Evolutionary conservation across 2,329 filamentous ascomycete genomes (phyloP).

Genomic region (Basipetospora sp.): DNA sequence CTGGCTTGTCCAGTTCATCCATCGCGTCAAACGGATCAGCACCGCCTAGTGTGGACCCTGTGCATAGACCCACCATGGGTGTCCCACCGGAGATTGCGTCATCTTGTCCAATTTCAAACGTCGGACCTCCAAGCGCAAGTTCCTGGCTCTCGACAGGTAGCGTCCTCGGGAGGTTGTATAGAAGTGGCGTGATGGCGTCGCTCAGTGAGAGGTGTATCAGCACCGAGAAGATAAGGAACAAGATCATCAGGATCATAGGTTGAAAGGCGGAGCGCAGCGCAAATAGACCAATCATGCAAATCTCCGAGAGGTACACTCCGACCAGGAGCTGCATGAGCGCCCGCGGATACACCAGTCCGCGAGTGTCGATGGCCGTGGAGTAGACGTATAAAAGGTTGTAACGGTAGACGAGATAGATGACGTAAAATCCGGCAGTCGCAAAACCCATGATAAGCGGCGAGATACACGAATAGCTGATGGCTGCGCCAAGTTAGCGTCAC

Average conservation of each 20-base stretch:
- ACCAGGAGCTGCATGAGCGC: constrained; percentile 74
- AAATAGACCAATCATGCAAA: constrained; percentile 77
- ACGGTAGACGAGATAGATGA: constrained; percentile 77
- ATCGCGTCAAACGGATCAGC: constrained; percentile 4
- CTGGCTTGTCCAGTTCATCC: constrained; percentile 11
- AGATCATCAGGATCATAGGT: constrained; percentile 60
- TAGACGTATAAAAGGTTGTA: constrained; percentile 86
- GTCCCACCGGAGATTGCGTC: constrained; percentile 5
- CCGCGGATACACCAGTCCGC: constrained; percentile 75
- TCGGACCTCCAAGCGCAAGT: constrained; percentile 1
- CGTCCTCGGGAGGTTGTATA: constrained; percentile 69
- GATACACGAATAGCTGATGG: constrained; percentile 74
- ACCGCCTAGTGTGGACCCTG: constrained; percentile 7
- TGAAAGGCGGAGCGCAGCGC: constrained; percentile 51
- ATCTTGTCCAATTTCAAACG: constrained; percentile 8
- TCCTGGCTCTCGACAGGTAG: constrained; percentile 31
- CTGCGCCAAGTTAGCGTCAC: too few relatives aligned
- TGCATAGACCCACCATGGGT: background rate
- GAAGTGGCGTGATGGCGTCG: constrained; percentile 57
- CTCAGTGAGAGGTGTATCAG: constrained; percentile 65
- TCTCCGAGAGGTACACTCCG: constrained; percentile 67
- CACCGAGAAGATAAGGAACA: constrained; percentile 59
- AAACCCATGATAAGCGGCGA: constrained; percentile 75
- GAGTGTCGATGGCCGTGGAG: constrained; percentile 69
- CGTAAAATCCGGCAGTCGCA: constrained; percentile 58